Percentiles rank a stretch among this genome's conserved stretches.
Evolutionary conservation across 176 grass and related monocot genomes (phyloP).

Genomic region (Raddia distichophylla): DNA sequence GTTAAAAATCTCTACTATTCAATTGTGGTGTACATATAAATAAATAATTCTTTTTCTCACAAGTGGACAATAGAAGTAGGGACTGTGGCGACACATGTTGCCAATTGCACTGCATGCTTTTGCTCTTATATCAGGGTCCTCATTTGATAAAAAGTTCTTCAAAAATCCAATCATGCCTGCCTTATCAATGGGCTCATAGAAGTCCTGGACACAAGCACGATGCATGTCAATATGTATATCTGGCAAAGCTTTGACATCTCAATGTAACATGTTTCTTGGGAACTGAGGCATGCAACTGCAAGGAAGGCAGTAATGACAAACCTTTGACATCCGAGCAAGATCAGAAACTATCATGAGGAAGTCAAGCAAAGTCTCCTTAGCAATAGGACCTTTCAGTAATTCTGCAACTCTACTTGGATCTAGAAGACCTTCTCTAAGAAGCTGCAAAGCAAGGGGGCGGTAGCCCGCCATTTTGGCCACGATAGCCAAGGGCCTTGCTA

Average conservation of each 20-base stretch:
- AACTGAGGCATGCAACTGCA: constrained; percentile 23
- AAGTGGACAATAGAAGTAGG: constrained; percentile 87
- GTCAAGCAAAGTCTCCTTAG: constrained; percentile 78
- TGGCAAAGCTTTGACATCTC: constrained; percentile 20
- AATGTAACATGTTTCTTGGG: constrained; percentile 5
- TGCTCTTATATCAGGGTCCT: constrained; percentile 87
- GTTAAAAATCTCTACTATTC: constrained; percentile 25
- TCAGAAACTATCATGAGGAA: constrained; percentile 99
- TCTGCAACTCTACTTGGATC: constrained; percentile 61
- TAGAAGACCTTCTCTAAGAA: constrained; percentile 90
- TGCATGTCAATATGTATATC: constrained; percentile 20
- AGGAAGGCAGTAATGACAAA: constrained; percentile 35
- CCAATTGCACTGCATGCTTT: constrained; percentile 98
- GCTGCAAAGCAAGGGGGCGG: constrained; percentile 65
- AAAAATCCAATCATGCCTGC: constrained; percentile 72
- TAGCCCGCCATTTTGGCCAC: constrained; percentile 96
- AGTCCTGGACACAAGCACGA: constrained; percentile 61
- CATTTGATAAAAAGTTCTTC: constrained; percentile 65
- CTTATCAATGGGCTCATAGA: constrained; percentile 82
- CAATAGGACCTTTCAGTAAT: constrained; percentile 57
- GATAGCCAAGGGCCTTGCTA: constrained; percentile 78
- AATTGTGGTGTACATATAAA: constrained; percentile 24
- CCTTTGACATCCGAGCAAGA: constrained; percentile 98
- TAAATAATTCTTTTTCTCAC: constrained; percentile 54
- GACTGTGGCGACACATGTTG: constrained; percentile 93